Evolutionary conservation across 208 protist genomes (phyloP).

Genomic region (Phytomonas sp.): DNA sequence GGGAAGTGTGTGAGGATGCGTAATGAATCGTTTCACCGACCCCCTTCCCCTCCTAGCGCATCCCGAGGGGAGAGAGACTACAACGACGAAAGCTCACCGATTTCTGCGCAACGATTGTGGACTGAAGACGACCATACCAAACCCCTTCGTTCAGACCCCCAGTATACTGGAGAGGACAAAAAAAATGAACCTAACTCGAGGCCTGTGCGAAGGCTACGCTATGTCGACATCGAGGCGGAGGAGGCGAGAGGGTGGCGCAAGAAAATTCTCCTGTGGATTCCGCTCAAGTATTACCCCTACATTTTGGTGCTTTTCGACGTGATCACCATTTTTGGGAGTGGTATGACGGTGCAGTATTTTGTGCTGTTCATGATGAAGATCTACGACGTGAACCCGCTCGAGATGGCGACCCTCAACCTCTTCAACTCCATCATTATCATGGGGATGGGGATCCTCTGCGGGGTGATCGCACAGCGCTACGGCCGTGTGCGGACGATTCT

Average conservation of each 20-base stretch:
- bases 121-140: background rate
- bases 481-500: constrained; percentile 43
- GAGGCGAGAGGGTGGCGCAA: constrained; percentile 26
- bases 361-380: constrained; percentile 61
- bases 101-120: background rate
- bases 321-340: constrained; percentile 40
- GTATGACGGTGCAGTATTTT: constrained; percentile 76
- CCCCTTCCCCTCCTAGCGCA: background rate
- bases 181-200: background rate
- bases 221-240: constrained; percentile 32
- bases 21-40: background rate
- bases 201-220: constrained; percentile 10
- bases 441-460: constrained; percentile 34
- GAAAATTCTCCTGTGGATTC: constrained; percentile 29
- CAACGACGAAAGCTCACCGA: background rate
- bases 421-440: constrained; percentile 37
- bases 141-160: background rate
- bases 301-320: constrained; percentile 35
- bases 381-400: constrained; percentile 34
- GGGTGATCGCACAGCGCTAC: constrained; percentile 27
- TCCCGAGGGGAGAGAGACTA: background rate
- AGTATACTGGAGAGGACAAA: background rate
- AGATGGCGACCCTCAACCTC: constrained; percentile 33
- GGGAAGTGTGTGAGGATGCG: background rate
- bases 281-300: constrained; percentile 38